Base-by-base conservation (phyloP, 768 basidiomycete species). In the Russula earlei region DNA sequence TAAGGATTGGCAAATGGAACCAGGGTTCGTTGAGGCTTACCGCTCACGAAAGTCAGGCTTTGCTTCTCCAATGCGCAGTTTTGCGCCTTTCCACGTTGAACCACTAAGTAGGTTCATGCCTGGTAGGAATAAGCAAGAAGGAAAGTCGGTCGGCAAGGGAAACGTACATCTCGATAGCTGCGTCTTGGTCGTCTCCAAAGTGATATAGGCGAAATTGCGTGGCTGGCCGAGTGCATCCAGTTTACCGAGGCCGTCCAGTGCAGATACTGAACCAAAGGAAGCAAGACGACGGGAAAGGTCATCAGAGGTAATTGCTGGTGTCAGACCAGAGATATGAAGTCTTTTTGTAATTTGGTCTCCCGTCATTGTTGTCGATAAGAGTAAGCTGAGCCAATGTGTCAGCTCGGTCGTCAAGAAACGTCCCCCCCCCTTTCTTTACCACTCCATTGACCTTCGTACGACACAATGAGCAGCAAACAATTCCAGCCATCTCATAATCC, bases 81-180 rank as follows among this genome's bases (percentile, higher is more conserved):
- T 91, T 20, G 88, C 72, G n/a, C 91, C 91, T 70, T 90, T 91
- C 87, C 88, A 93, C 0, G 80, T 87, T 6, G 85, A 81, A 33
- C 91, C 90, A 58, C 84, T 90, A 25, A 92, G 75, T 2, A 81
- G 67, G 65, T 81, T 90, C 67, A 87, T 73, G 68, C 87, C 87
- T 90, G 31, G 29, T 19, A 49, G 34, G 42, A 49, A 19, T 33
- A 40, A 20, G 33, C 45, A 20, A 37, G 25, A 51, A 49, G 14
- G 44, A 41, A n/a, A 20, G 43, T 19, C 8, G 5, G 10, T 24
- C 14, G 33, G 10, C 54, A 10, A 43, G 8, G 12, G 17, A 12
- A 11, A 7, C 80, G 55, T 62, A 89, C 89, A 91, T 74, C 75
- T 80, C 9, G 81, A 71, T 5, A 91, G 66, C 54, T 83, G 77